Percentiles rank a stretch among this genome's conserved stretches.
phyloP scores from a whole-genome alignment of 257 asterid genomes.

The Euphrasia confusa region DNA sequence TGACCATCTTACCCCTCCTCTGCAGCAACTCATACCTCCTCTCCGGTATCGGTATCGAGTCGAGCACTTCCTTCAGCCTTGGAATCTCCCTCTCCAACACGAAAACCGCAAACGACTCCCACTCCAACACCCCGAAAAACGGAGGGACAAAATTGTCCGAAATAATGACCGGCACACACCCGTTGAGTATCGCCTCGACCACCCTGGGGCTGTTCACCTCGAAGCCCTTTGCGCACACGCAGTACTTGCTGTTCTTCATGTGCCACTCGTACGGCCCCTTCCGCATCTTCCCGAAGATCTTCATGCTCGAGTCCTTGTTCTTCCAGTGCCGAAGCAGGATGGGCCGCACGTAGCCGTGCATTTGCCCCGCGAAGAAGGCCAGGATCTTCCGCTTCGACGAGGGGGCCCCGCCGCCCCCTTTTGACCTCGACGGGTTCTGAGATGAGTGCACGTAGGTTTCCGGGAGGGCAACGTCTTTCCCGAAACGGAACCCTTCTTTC shows the following conservation, averaged over 20 bases:
- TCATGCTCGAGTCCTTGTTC: conserved; percentile 46
- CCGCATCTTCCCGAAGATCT: conserved; percentile 27
- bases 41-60: conserved; percentile 33
- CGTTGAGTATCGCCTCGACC: conserved; percentile 36
- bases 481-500: conserved; percentile 39
- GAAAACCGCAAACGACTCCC: conserved; percentile 44
- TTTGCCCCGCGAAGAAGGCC: conserved; percentile 45
- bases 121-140: conserved; percentile 35
- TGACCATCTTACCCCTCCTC: conserved; percentile 34
- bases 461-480: conserved; percentile 38
- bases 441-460: conserved; percentile 35
- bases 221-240: conserved; percentile 46
- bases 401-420: conserved; percentile 34
- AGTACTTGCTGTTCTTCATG: conserved; percentile 47
- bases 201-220: conserved; percentile 49
- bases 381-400: conserved; percentile 34
- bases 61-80: conserved; percentile 26
- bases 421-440: conserved; percentile 27
- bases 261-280: conserved; percentile 34
- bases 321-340: conserved; percentile 33
- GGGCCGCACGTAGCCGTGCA: conserved; percentile 40
- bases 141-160: conserved; percentile 47
- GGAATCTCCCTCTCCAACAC: conserved; percentile 41
- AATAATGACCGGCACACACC: conserved; percentile 40
- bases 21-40: conserved; percentile 36